phyloP scores from a whole-genome alignment of 441 rosid genomes.

The Dalechampia spathulata region DNA sequence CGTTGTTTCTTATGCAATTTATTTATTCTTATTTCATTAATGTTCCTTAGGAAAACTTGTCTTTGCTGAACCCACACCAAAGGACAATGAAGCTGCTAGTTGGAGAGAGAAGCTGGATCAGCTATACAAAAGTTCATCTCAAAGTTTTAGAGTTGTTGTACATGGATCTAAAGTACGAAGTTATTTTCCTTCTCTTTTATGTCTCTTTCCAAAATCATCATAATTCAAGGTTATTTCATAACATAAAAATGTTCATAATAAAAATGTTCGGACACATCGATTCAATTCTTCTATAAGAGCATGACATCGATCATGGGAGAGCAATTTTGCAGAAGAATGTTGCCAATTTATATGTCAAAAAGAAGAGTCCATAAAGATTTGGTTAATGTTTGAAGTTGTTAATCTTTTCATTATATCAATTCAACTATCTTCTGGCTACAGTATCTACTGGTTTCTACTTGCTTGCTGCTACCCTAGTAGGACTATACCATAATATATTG shows the following conservation, averaged over 20 bases:
- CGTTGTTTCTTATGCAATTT: constrained; percentile 12
- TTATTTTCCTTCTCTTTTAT: background rate
- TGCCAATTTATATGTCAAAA: background rate
- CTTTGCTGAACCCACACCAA: constrained; percentile 89
- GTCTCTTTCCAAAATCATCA: background rate
- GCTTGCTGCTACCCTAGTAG: background rate
- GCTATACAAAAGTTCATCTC: constrained; percentile 96
- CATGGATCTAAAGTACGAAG: constrained; percentile 94
- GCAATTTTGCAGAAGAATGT: background rate
- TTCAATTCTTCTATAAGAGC: background rate
- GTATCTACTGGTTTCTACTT: constrained; percentile 13
- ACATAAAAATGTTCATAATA: background rate
- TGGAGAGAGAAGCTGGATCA: constrained; percentile 99
- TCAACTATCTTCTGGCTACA: background rate
- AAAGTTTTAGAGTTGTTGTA: constrained; percentile 96
- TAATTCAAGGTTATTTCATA: background rate
- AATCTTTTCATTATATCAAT: background rate
- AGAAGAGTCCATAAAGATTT: background rate
- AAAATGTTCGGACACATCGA: too few relatives aligned
- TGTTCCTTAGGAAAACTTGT: constrained; percentile 82
- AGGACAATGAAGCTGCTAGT: constrained; percentile 96
- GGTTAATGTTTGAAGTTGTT: background rate
- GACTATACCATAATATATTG: constrained; percentile 20
- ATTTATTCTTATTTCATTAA: constrained; percentile 13
- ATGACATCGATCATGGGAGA: background rate